Evolutionary conservation across 2,329 filamentous ascomycete genomes (phyloP).

Genomic region (Tothia fuscella): DNA sequence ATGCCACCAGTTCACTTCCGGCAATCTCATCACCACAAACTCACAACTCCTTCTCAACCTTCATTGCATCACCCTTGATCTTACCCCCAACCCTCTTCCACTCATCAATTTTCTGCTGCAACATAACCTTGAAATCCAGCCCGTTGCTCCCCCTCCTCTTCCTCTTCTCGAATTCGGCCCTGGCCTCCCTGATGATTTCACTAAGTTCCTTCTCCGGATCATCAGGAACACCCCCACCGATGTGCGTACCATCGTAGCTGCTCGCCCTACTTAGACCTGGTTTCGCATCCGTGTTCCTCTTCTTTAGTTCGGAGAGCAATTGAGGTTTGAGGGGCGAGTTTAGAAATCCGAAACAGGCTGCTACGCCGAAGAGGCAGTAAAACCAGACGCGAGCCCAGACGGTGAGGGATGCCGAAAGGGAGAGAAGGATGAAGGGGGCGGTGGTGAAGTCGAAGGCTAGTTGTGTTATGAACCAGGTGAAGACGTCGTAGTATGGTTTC

Average conservation of each 20-base stretch:
- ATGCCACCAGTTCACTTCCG: too few relatives aligned
- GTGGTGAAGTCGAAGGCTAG: slow-evolving; percentile 72
- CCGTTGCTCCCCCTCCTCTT: slow-evolving; percentile 31
- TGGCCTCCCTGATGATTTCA: slow-evolving; percentile 66
- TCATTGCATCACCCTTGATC: background rate
- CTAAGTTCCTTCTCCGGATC: slow-evolving; percentile 66
- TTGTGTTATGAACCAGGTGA: slow-evolving; percentile 66
- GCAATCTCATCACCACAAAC: background rate
- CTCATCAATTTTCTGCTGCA: slow-evolving; percentile 32
- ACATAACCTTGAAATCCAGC: slow-evolving; percentile 39
- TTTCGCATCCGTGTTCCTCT: slow-evolving; percentile 16
- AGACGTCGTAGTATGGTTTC: slow-evolving; percentile 80
- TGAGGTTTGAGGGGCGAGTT: slow-evolving; percentile 59
- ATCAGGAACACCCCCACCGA: slow-evolving; percentile 52
- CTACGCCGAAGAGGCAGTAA: slow-evolving; percentile 62
- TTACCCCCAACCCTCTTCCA: background rate
- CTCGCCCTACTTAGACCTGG: slow-evolving; percentile 18
- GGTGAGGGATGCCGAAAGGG: slow-evolving; percentile 54
- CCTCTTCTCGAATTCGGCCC: slow-evolving; percentile 55
- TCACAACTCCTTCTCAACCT: background rate
- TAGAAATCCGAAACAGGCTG: slow-evolving; percentile 60
- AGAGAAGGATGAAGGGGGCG: slow-evolving; percentile 74
- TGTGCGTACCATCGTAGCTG: slow-evolving; percentile 14
- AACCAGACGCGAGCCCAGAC: slow-evolving; percentile 85
- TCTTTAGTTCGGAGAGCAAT: slow-evolving; percentile 26